Conservation (phyloP, 306 rosid genomes). For the Rosa lucieae region DNA sequence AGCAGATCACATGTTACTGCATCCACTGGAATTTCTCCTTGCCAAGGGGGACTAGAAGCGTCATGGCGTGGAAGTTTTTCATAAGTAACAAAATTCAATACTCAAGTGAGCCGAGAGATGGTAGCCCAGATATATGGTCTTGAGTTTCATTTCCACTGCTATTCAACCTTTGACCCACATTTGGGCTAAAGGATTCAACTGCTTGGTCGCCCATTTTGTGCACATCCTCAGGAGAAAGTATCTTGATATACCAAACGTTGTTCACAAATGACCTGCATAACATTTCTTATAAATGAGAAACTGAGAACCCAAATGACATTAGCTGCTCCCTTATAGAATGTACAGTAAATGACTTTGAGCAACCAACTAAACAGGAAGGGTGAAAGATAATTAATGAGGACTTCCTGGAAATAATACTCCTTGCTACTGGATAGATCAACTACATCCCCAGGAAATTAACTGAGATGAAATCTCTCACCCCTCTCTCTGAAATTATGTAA, state of each 20-base stretch:
- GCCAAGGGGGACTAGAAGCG: neutral
- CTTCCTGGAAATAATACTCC: neutral
- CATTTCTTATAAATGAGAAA: constrained; percentile 16
- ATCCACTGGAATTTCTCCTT: neutral
- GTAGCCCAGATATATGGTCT: constrained; percentile 54
- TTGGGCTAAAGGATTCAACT: constrained; percentile 55
- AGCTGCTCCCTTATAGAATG: neutral
- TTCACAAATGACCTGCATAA: constrained; percentile 71
- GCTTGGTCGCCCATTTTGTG: constrained; percentile 79
- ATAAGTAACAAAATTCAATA: constrained; percentile 32
- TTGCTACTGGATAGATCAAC: neutral
- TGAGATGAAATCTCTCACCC: neutral
- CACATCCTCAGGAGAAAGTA: constrained; percentile 80
- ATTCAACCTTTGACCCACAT: constrained; percentile 54
- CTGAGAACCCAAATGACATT: constrained; percentile 12
- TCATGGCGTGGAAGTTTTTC: neutral
- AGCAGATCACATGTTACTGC: neutral
- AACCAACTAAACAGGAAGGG: neutral
- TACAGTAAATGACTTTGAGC: neutral
- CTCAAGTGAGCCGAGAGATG: constrained; percentile 60
- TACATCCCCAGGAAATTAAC: neutral
- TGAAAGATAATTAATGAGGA: neutral
- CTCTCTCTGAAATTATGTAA: neutral
- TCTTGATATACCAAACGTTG: constrained; percentile 82
- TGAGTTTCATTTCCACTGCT: constrained; percentile 45